phyloP scores from a whole-genome alignment of 371 early-diverging fungal genomes.

The Blakeslea trispora region DNA sequence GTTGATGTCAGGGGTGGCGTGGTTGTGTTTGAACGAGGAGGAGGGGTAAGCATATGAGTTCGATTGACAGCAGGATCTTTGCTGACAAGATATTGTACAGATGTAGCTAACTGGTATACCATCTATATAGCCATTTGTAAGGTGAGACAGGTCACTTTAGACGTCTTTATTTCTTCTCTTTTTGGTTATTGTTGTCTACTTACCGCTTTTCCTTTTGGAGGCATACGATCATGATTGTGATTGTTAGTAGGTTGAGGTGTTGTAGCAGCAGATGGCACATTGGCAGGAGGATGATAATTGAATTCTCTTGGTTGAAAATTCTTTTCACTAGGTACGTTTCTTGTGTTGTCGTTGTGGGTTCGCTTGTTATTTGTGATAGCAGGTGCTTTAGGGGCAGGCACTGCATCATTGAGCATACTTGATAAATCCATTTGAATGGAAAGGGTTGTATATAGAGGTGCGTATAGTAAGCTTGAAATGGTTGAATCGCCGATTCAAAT shows the following conservation, averaged over 20 bases:
- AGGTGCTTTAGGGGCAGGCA: neutral
- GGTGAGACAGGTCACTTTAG: no score
- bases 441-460: conserved; percentile 1
- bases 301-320: conserved; percentile 1
- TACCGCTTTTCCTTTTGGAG: conserved; percentile 11
- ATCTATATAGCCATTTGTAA: no score
- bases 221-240: neutral
- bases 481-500: neutral
- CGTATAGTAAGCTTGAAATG: neutral
- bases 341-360: neutral
- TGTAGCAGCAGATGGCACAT: neutral
- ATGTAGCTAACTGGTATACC: conserved; percentile 23
- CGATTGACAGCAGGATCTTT: conserved; percentile 10
- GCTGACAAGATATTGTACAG: conserved; percentile 18
- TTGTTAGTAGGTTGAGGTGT: conserved; percentile 2
- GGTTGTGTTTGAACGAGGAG: neutral
- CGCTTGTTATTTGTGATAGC: neutral
- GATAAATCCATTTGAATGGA: conserved; percentile 23
- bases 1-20: neutral
- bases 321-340: neutral
- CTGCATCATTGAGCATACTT: conserved; percentile 28
- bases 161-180: neutral
- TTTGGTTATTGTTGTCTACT: no score
- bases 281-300: neutral
- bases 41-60: neutral